phyloP scores from a whole-genome alignment of 2,329 filamentous ascomycete genomes.

The Monilinia fructicola region DNA sequence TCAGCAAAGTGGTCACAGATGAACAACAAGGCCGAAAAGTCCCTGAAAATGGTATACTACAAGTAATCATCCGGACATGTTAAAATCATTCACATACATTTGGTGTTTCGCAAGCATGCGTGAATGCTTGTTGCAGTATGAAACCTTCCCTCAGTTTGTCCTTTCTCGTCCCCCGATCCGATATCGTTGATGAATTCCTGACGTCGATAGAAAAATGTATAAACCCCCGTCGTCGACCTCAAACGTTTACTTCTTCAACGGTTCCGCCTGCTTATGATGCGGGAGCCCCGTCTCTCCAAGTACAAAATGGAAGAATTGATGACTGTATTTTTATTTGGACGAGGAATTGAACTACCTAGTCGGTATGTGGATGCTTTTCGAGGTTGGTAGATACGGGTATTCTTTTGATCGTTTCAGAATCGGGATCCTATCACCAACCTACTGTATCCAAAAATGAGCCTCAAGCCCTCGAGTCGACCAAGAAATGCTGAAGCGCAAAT shows the following conservation, averaged over 20 bases:
- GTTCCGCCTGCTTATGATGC: constrained; percentile 10
- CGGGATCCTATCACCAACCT: constrained; percentile 21
- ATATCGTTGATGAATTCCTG: constrained; percentile 16
- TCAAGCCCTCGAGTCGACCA: constrained; percentile 35
- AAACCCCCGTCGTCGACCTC: constrained; percentile 5
- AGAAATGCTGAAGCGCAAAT: constrained; percentile 32
- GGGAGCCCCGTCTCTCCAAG: constrained; percentile 19
- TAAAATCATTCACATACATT: constrained; percentile 37
- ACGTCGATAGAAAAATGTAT: constrained; percentile 10
- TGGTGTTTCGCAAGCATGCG: constrained; percentile 38
- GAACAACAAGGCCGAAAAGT: not conserved
- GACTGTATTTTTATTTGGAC: constrained; percentile 14
- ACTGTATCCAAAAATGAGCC: constrained; percentile 26
- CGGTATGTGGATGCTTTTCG: constrained; percentile 26
- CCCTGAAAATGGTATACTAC: constrained; percentile 2
- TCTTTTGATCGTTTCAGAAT: constrained; percentile 30
- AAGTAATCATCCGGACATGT: constrained; percentile 10
- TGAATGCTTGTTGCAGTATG: constrained; percentile 35
- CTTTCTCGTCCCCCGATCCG: constrained; percentile 21
- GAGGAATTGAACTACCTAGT: not conserved
- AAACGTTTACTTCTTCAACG: constrained; percentile 5
- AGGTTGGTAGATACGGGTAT: constrained; percentile 17
- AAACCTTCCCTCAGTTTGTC: constrained; percentile 23
- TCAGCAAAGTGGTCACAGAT: not conserved
- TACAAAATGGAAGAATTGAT: constrained; percentile 2